Evolutionary conservation across 1,284 basidiomycete species (phyloP), one percentile per base, ranked within the genome.

Genomic region (Naganishia cerealis): DNA sequence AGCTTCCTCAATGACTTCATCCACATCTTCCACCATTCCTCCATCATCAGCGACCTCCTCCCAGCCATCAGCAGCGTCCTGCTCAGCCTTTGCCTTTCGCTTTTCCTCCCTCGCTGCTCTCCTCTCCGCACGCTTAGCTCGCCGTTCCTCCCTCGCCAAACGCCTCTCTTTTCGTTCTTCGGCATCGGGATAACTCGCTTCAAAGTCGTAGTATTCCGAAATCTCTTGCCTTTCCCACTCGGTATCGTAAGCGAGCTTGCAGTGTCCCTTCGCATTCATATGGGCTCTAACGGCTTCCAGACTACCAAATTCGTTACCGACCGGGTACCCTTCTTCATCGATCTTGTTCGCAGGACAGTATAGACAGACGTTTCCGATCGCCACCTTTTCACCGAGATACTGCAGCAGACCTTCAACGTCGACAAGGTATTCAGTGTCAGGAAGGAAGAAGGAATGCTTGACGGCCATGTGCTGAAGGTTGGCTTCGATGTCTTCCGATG

Each of bases 191-290:
- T 94, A 94, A 21, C 89, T 91, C 1, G 85, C 81, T 0, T 87
- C 85, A 79, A 95, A 99, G 80, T 97, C 92, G 81, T 98, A 99
- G 78, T 86, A 98, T 74, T 98, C 95, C 0, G 93, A 90, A 7
- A 96, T 74, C 76, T 97, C 94, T 56, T 95, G 85, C 57, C 88
- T 85, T 75, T 98, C 92, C 53, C 84, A 80, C 73, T 91, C 88
- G 0, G 85, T 82, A 66, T 93, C 90, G 78, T 97, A 99, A 0
- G 92, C 90, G 70, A 99, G 87, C 81, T 97, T 97, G 86, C 94
- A 97, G 76, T 99, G 96, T 52, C 86, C 86, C 81, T 96, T 97
- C 82, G 94, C 93, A 62, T 87, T 72, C 94, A 97, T 97, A 77
- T 97, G 94, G 75, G 90, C 91, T 72, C 93, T 84, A 2, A 92